Conservation (phyloP, 441 rosid species). For the Kokia cookei region DNA sequence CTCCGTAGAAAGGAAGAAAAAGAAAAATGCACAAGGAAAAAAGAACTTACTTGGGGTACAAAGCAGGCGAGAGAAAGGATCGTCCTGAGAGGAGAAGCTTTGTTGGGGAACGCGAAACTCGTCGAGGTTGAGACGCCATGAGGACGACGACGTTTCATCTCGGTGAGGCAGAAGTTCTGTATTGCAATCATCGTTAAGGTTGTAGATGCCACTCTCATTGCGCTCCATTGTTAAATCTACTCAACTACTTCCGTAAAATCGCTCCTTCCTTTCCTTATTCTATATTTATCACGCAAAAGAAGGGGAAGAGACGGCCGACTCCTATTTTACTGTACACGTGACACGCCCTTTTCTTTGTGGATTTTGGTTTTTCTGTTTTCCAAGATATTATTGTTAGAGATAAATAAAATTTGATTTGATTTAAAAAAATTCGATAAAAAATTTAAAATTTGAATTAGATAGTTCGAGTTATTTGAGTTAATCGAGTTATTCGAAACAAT, state of each 20-base stretch:
- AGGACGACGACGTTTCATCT: not conserved
- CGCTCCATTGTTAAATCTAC: not conserved
- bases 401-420: too few relatives aligned
- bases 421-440: too few relatives aligned
- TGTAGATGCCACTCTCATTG: not conserved
- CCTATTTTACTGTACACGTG: not conserved
- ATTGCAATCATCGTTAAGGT: not conserved
- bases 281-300: not conserved
- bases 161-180: not conserved
- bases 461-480: too few relatives aligned
- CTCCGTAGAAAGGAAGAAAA: not conserved
- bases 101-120: not conserved
- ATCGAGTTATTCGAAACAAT: too few relatives aligned
- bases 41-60: not conserved
- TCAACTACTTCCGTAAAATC: not conserved
- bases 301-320: not conserved
- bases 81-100: not conserved
- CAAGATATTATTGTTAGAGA: too few relatives aligned
- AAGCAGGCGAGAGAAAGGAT: not conserved
- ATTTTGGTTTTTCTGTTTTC: not conserved
- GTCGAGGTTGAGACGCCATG: conserved; percentile 1
- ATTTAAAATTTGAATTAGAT: too few relatives aligned
- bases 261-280: not conserved
- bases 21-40: not conserved
- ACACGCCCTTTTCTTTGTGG: not conserved